phyloP scores from a whole-genome alignment of 129 eudicot species.

The Gnaphalium uliginosum region DNA sequence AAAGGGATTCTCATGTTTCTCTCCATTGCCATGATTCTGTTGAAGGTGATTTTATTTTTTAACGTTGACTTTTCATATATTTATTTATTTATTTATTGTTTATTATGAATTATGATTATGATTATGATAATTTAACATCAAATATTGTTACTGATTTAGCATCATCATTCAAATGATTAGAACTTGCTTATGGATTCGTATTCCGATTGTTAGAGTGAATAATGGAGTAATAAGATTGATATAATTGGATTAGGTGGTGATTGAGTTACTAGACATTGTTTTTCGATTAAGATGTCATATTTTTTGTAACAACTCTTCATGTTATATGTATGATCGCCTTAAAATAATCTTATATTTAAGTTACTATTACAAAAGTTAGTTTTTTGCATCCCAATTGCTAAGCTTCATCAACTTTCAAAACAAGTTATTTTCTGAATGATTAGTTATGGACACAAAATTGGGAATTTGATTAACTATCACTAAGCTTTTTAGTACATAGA shows the following conservation, averaged over 20 bases:
- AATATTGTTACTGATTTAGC: background rate
- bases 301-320: background rate
- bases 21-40: conserved; percentile 88
- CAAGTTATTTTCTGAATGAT: background rate
- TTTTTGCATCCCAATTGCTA: too few relatives aligned
- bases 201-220: background rate
- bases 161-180: background rate
- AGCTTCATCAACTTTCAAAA: too few relatives aligned
- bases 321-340: background rate
- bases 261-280: background rate
- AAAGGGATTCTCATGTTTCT: conserved; percentile 95
- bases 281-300: background rate
- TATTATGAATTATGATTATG: too few relatives aligned
- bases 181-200: background rate
- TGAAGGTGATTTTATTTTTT: conserved; percentile 53
- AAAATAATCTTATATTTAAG: background rate
- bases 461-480: too few relatives aligned
- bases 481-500: too few relatives aligned
- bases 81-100: background rate
- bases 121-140: background rate
- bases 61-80: conserved; percentile 9
- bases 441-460: background rate
- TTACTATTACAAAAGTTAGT: too few relatives aligned
- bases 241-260: background rate
- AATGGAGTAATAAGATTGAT: too few relatives aligned